Percentiles rank a stretch among this genome's conserved stretches.
Conservation (phyloP, 1,284 basidiomycete genomes). For the Thelephora terrestris region DNA sequence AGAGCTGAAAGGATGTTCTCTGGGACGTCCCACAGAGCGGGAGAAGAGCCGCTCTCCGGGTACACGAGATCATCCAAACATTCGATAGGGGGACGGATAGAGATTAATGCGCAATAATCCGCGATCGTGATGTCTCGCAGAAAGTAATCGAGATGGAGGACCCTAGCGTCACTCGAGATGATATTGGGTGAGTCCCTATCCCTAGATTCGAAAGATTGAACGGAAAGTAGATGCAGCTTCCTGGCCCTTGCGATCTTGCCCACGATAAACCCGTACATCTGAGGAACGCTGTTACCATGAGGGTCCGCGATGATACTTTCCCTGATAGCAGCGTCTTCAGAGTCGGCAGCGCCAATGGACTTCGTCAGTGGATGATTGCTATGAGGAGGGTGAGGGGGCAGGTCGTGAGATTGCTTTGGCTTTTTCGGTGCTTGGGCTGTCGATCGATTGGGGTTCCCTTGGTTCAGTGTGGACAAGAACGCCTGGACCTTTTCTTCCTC, state of each 20-base stretch:
- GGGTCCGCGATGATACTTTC: constrained; percentile 51
- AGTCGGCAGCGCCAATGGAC: constrained; percentile 12
- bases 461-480: constrained; percentile 34
- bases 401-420: not conserved
- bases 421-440: constrained; percentile 12
- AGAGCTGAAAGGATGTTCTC: constrained; percentile 35
- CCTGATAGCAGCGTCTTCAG: constrained; percentile 43
- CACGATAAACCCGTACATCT: constrained; percentile 58
- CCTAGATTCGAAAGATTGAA: constrained; percentile 35
- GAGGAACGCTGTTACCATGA: constrained; percentile 44
- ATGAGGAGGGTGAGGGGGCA: no score
- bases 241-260: constrained; percentile 54
- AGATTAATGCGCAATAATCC: constrained; percentile 50
- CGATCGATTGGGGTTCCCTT: constrained; percentile 24
- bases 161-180: constrained; percentile 40
- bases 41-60: constrained; percentile 35
- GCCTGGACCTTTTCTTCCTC: constrained; percentile 38
- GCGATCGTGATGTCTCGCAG: constrained; percentile 48
- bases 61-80: constrained; percentile 39
- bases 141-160: constrained; percentile 48
- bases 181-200: constrained; percentile 29
- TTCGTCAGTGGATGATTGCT: no score
- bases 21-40: constrained; percentile 41
- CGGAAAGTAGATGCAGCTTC: constrained; percentile 47
- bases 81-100: constrained; percentile 40